Base-by-base conservation (phyloP, 352 stramenopile genomes). In the Thalassiosira livingstoniorum region DNA sequence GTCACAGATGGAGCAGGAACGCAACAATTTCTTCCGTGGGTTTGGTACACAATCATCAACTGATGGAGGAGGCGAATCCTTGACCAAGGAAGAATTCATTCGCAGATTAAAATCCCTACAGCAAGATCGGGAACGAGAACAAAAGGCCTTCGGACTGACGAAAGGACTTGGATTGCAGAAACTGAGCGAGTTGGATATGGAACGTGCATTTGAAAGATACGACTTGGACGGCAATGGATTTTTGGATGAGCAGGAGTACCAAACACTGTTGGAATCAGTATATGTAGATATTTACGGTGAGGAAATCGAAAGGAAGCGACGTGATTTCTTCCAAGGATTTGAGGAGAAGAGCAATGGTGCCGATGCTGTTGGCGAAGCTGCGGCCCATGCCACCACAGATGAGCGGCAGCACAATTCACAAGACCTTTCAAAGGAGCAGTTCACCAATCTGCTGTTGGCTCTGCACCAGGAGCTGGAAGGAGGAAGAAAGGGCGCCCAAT, bases 341-440 rank as follows among this genome's bases (percentile, higher is more conserved):
- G n/a, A n/a, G n/a, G n/a, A n/a, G n/a, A 32, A 64, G 29, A 72
- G n/a, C 23, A 63, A 72, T 51, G 70, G 25, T 51, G 62, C 25
- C 34, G 4, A 18, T 57, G 69, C 55, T 21, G 27, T 39, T 53
- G 54, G 66, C 29, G 75, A 70, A 69, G n/a, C n/a, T n/a, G n/a
- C n/a, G n/a, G n/a, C n/a, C n/a, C n/a, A n/a, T n/a, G n/a, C n/a
- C n/a, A n/a, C n/a, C n/a, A n/a, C n/a, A n/a, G n/a, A n/a, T n/a
- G n/a, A n/a, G n/a, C n/a, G n/a, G n/a, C n/a, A n/a, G n/a, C n/a
- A n/a, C n/a, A n/a, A n/a, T n/a, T n/a, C n/a, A n/a, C n/a, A n/a
- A n/a, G n/a, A n/a, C n/a, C 45, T 82, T 2, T 78, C 75, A 63
- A 82, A 70, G 43, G 75, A 82, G 39, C 75, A 82, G 37, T 82